These are phyloP conservation scores for Fusarium sp. DNA, from an alignment of 2,329 filamentous ascomycete genomes.

Conservation along the genomic window DNA sequence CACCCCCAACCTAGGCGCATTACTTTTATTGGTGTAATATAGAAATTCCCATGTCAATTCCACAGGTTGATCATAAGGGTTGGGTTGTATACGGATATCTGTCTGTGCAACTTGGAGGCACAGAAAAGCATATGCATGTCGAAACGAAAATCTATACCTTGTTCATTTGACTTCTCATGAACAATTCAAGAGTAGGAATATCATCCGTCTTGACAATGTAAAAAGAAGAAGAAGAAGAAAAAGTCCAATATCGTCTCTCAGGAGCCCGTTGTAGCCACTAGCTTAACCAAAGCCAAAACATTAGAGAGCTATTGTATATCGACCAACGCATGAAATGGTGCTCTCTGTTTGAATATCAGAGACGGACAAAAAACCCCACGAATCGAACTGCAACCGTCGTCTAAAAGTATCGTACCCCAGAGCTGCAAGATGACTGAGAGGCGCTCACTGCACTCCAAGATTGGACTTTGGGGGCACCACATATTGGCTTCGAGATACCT, in stretches of 20 bases:
- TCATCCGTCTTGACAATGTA: not conserved
- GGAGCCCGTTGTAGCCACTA: not conserved
- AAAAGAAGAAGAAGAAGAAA: too few relatives aligned
- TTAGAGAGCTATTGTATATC: constrained; percentile 1
- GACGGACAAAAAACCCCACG: constrained; percentile 38
- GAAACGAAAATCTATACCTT: constrained; percentile 16
- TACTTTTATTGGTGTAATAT: constrained; percentile 39
- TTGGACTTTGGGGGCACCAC: constrained; percentile 28
- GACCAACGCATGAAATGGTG: constrained; percentile 2
- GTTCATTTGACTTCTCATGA: constrained; percentile 3
- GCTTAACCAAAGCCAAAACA: not conserved
- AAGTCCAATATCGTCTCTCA: not conserved
- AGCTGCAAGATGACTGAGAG: constrained; percentile 18
- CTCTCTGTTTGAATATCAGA: constrained; percentile 5
- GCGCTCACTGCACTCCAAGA: constrained; percentile 1
- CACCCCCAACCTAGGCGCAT: constrained; percentile 32
- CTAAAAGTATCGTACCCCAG: constrained; percentile 10
- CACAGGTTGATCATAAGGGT: constrained; percentile 6
- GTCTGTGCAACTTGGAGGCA: constrained; percentile 19
- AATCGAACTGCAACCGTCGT: constrained; percentile 23
- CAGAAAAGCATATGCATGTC: constrained; percentile 18
- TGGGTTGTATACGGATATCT: constrained; percentile 6
- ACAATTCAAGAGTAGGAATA: not conserved
- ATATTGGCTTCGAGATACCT: constrained; percentile 13
- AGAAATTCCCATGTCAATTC: constrained; percentile 34